A percentile compares a stretch with the other conserved stretches of the same genome.
phyloP scores from a whole-genome alignment of 352 stramenopile genomes.

The Phytopythium boreale region DNA sequence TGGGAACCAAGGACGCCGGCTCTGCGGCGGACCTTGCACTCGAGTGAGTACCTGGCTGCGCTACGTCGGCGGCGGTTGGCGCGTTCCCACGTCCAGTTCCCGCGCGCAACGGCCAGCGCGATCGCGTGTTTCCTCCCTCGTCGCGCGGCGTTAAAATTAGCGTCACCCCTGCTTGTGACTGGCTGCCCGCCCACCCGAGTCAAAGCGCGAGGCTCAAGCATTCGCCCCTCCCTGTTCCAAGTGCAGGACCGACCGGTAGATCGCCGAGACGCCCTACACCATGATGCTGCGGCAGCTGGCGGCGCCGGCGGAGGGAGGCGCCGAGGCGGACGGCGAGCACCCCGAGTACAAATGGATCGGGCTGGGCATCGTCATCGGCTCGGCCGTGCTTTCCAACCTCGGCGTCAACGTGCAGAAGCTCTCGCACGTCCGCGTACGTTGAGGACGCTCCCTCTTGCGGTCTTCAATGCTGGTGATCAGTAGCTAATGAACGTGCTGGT shows the following conservation, averaged over 20 bases:
- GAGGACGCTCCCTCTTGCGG: neutral
- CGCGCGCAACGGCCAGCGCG: neutral
- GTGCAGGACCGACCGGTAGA: neutral
- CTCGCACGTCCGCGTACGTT: constrained; percentile 73
- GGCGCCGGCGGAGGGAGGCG: constrained; percentile 4
- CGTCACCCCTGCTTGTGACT: too few species aligned
- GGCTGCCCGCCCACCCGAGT: too few species aligned
- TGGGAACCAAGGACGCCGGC: neutral
- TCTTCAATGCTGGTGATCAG: neutral
- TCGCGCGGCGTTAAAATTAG: neutral
- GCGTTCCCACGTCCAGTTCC: neutral
- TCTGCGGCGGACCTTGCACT: neutral
- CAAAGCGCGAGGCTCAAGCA: too few species aligned
- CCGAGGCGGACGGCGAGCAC: constrained; percentile 31
- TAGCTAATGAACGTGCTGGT: neutral
- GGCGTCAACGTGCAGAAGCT: constrained; percentile 87
- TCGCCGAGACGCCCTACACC: too few species aligned
- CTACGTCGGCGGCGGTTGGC: neutral
- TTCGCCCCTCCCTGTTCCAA: neutral
- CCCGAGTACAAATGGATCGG: constrained; percentile 83
- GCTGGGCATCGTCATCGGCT: constrained; percentile 71
- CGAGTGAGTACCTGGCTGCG: neutral
- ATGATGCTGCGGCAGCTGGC: constrained; percentile 3
- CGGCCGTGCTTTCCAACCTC: constrained; percentile 81
- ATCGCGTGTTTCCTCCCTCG: neutral